Percentiles rank a stretch among this genome's conserved stretches.
Evolutionary conservation across 1,284 basidiomycete species (phyloP).

Genomic region (Bjerkandera adusta): DNA sequence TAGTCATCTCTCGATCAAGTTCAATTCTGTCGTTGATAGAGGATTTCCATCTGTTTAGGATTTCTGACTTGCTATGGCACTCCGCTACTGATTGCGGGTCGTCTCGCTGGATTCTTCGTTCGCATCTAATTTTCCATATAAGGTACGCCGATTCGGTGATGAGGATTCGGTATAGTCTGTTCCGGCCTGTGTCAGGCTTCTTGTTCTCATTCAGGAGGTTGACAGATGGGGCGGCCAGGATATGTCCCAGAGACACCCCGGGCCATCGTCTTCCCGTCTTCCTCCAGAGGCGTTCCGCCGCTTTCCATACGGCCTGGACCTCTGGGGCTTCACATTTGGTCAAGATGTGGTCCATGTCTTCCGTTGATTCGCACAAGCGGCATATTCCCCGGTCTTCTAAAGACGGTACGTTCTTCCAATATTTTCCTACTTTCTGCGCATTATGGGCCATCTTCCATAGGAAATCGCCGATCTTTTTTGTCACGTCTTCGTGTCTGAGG

Average conservation of each 20-base stretch:
- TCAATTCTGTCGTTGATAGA: slow-evolving; percentile 6
- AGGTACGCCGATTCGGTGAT: slow-evolving; percentile 28
- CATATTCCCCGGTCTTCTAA: slow-evolving; percentile 27
- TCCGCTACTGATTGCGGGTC: neutral
- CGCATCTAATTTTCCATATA: slow-evolving; percentile 30
- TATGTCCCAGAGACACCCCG: slow-evolving; percentile 7
- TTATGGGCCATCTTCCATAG: slow-evolving; percentile 33
- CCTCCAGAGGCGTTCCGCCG: slow-evolving; percentile 18
- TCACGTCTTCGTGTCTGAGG: slow-evolving; percentile 22
- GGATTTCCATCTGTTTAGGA: slow-evolving; percentile 12
- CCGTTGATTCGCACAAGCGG: slow-evolving; percentile 21
- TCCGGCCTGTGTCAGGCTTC: neutral
- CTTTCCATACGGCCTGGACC: slow-evolving; percentile 24
- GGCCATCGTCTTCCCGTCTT: slow-evolving; percentile 12
- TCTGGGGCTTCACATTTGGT: slow-evolving; percentile 26
- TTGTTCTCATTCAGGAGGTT: slow-evolving; percentile 1
- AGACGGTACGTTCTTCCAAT: slow-evolving; percentile 28
- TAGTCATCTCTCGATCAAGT: slow-evolving; percentile 10
- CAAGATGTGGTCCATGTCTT: slow-evolving; percentile 35
- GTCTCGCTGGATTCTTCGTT: slow-evolving; percentile 20
- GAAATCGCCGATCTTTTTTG: slow-evolving; percentile 24
- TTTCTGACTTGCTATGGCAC: slow-evolving; percentile 7
- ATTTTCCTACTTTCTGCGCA: slow-evolving; percentile 27
- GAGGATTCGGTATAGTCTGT: slow-evolving; percentile 28
- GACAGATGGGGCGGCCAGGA: neutral